phyloP scores from a whole-genome alignment of 345 rosid genomes.

The Populus euphratica region DNA sequence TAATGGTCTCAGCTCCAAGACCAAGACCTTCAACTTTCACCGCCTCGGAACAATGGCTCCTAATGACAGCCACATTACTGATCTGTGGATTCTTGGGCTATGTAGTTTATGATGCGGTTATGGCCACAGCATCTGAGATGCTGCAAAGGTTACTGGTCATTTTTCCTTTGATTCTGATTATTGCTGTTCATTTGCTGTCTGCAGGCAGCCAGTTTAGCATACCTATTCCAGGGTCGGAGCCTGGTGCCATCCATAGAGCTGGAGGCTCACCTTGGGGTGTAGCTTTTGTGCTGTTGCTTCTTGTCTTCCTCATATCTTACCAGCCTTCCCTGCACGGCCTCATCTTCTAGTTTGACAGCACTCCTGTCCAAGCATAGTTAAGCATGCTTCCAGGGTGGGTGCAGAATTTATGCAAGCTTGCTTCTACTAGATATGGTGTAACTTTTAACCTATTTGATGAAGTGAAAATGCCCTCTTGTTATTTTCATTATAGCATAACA shows the following conservation, averaged over 20 bases:
- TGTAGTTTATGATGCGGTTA: constrained; percentile 45
- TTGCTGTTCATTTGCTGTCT: constrained; percentile 52
- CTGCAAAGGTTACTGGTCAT: constrained; percentile 43
- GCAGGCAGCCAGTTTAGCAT: constrained; percentile 32
- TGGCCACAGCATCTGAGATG: constrained; percentile 53
- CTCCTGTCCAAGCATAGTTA: neutral
- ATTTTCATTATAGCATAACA: no score
- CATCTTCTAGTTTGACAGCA: constrained; percentile 19
- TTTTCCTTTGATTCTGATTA: constrained; percentile 46
- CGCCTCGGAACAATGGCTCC: constrained; percentile 39
- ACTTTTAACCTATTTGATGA: neutral
- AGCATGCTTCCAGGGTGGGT: neutral
- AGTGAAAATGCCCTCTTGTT: neutral
- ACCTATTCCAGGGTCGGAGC: constrained; percentile 54
- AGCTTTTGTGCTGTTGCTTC: constrained; percentile 39
- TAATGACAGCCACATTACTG: constrained; percentile 26
- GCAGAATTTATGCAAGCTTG: neutral
- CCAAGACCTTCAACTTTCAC: constrained; percentile 17
- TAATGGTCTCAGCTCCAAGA: constrained; percentile 30
- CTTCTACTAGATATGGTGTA: neutral
- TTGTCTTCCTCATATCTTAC: constrained; percentile 40
- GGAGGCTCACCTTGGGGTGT: constrained; percentile 61
- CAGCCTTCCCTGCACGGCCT: constrained; percentile 45
- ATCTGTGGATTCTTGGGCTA: constrained; percentile 38
- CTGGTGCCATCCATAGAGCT: constrained; percentile 45